Base-by-base conservation (phyloP, 2,329 filamentous ascomycete species). In the Alternaria postmessia region DNA sequence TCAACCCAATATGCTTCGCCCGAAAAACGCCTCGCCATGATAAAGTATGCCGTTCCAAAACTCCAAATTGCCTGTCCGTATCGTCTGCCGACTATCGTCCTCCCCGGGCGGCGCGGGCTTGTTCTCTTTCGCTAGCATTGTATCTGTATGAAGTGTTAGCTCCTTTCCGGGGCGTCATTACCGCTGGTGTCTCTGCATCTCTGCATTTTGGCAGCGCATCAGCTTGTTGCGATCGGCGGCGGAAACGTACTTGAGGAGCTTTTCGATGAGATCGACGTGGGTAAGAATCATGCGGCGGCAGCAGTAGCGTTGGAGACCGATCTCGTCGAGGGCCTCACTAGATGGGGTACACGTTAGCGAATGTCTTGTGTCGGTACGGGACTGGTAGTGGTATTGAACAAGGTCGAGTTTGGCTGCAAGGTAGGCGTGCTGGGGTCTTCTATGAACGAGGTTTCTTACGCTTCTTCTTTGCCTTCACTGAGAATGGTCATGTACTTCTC, bases 231-330 rank as follows among this genome's bases (percentile, higher is more conserved):
- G 51, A 30, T 73, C 68, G 41, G 53, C 56, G 36, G 51, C 58
- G 54, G 67, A 65, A n/a, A 73, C 74, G 66, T 78, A 79, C 75
- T 79, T 79, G 65, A 99, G 88, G 51, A 99, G 88, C 83, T 99
- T 99, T 86, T 99, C 95, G 72, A 99, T 97, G 64, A 99, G 85
- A 79, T 99, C 95, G 74, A 99, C 95, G 81, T 99, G 95, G 61
- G 95, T 99, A 91, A 99, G 97, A 80, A 99, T 89, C 95, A 99
- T 99, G 75, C 95, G 91, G 72, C 95, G 92, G 84, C 95, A 99
- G 87, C 95, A 99, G 85, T 99, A 99, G 71, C 95, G 89, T 81
- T 93, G 94, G 75, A 96, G 91, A 57, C 93, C 93, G 54, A 99
- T 89, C 77, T 93, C 87, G 80, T 98, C 94, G 91, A 99, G 96